Evolutionary conservation across 2,329 filamentous ascomycete genomes (phyloP).

Genomic region (Venturia nashicola): DNA sequence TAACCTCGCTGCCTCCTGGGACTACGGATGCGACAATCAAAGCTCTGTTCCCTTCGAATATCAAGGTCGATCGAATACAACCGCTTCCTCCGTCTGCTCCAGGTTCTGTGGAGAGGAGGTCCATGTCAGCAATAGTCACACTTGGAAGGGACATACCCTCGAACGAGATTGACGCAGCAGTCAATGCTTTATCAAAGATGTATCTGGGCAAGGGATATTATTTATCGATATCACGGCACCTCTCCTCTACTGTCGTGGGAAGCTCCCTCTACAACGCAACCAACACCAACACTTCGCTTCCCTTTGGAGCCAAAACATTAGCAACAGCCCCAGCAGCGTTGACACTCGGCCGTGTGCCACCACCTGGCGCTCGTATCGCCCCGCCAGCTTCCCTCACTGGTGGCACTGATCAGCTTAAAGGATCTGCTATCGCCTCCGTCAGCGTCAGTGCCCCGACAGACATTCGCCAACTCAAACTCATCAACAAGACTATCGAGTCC

Average conservation of each 20-base stretch:
- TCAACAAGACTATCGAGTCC: slow-evolving; percentile 77
- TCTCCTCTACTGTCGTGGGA: slow-evolving; percentile 58
- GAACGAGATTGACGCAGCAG: slow-evolving; percentile 69
- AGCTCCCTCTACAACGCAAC: slow-evolving; percentile 31
- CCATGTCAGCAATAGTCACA: slow-evolving; percentile 66
- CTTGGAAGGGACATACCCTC: slow-evolving; percentile 69
- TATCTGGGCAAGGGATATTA: slow-evolving; percentile 81
- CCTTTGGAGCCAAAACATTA: slow-evolving; percentile 64
- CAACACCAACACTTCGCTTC: slow-evolving; percentile 44
- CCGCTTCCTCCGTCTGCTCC: slow-evolving; percentile 47
- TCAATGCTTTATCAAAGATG: slow-evolving; percentile 66
- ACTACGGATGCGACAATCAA: slow-evolving; percentile 39
- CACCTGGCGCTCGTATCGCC: slow-evolving; percentile 49
- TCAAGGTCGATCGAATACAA: slow-evolving; percentile 62
- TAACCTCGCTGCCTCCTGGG: slow-evolving; percentile 40
- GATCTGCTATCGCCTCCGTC: slow-evolving; percentile 14
- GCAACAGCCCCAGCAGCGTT: slow-evolving; percentile 24
- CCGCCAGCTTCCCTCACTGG: slow-evolving; percentile 42
- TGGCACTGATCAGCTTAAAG: neutral
- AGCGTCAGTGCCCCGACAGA: slow-evolving; percentile 59
- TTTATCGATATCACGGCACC: slow-evolving; percentile 65
- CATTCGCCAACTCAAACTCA: slow-evolving; percentile 65
- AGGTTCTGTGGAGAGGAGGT: slow-evolving; percentile 50
- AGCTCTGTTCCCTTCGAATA: slow-evolving; percentile 35
- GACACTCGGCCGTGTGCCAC: slow-evolving; percentile 35